phyloP scores from a whole-genome alignment of 208 protist species.

The Leishmania turanica region DNA sequence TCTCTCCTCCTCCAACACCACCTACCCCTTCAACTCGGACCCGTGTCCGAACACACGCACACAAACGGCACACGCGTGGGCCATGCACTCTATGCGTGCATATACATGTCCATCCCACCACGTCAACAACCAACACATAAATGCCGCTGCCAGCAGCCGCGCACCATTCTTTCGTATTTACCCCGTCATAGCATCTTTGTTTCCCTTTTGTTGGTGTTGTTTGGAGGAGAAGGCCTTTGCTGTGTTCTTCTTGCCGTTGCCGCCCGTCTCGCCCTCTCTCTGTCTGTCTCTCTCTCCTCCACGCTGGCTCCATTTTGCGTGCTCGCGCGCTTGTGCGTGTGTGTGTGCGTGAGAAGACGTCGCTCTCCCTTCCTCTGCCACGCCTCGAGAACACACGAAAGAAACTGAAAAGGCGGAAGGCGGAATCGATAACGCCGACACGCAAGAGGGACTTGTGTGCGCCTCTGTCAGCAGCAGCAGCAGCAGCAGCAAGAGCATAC shows the following conservation, averaged over 20 bases:
- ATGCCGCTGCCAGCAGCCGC: too few species aligned
- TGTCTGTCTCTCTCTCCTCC: not conserved
- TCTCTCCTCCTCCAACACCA: not conserved
- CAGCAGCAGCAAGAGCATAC: too few species aligned
- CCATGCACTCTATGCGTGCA: not conserved
- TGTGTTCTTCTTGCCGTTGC: not conserved
- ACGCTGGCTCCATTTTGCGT: not conserved
- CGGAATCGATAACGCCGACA: too few species aligned
- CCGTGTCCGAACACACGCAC: not conserved
- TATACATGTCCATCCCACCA: not conserved
- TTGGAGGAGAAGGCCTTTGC: not conserved
- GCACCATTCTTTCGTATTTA: constrained; percentile 2
- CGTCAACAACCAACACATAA: not conserved
- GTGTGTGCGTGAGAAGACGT: not conserved
- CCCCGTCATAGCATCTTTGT: constrained; percentile 21
- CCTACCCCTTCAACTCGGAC: not conserved
- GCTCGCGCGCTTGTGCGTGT: not conserved
- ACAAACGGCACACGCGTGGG: not conserved
- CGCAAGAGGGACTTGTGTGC: too few species aligned
- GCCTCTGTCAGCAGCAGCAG: too few species aligned
- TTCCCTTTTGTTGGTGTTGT: not conserved
- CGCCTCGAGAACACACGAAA: too few species aligned
- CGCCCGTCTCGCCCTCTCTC: not conserved
- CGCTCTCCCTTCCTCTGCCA: not conserved
- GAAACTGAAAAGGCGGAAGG: too few species aligned